Evolutionary conservation across 2,329 filamentous ascomycete genomes (phyloP).

Genomic region (Ophioceras dolichostomum): DNA sequence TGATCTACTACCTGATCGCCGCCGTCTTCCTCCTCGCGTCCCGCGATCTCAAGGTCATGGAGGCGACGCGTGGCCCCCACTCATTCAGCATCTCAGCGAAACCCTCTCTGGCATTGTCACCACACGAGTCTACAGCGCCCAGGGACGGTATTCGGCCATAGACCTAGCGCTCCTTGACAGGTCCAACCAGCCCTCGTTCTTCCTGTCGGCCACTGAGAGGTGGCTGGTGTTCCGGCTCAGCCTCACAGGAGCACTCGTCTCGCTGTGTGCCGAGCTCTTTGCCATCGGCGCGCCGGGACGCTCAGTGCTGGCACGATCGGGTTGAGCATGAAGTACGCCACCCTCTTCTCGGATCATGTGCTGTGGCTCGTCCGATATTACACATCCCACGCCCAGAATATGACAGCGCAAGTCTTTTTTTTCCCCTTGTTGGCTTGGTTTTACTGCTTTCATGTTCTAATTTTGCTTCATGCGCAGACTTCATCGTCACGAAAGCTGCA

Average conservation of each 20-base stretch:
- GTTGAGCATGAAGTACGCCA: conserved; percentile 91
- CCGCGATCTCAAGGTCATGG: conserved; percentile 84
- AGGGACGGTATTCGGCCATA: conserved; percentile 83
- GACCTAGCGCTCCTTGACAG: conserved; percentile 82
- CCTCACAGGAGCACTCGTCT: conserved; percentile 76
- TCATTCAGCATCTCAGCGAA: conserved; percentile 97
- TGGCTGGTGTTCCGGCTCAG: conserved; percentile 94
- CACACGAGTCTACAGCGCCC: conserved; percentile 91
- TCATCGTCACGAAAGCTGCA: conserved; percentile 92
- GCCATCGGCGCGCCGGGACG: conserved; percentile 72
- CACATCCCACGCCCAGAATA: conserved; percentile 93
- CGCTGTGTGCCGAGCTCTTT: conserved; percentile 88
- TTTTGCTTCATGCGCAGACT: too few species aligned
- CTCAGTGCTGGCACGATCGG: conserved; percentile 88
- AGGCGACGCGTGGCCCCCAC: conserved; percentile 89
- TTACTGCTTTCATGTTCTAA: too few species aligned
- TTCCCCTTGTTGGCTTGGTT: too few species aligned
- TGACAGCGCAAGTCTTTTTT: too few species aligned
- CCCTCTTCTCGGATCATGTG: conserved; percentile 94
- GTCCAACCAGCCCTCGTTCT: conserved; percentile 88
- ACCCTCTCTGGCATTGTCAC: conserved; percentile 91
- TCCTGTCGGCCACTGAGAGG: conserved; percentile 90
- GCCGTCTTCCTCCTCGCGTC: conserved; percentile 84
- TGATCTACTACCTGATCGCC: conserved; percentile 72
- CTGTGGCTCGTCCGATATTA: conserved; percentile 94